phyloP scores from a whole-genome alignment of 805 yeast species.

The Candida mattraensis region DNA sequence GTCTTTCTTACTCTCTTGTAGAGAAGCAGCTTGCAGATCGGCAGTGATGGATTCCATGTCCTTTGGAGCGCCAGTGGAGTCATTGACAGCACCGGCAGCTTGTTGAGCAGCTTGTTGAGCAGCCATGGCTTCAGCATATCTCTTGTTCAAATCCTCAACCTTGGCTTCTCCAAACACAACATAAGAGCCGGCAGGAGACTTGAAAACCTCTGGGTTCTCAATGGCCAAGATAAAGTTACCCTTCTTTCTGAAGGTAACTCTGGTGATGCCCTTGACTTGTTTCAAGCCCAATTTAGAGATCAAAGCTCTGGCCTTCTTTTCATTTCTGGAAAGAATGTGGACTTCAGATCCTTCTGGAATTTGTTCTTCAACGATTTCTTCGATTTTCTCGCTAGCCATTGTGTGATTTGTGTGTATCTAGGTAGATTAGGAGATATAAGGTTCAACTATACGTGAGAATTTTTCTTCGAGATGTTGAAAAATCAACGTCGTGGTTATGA shows the following conservation, averaged over 20 bases:
- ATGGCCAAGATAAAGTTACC: constrained; percentile 90
- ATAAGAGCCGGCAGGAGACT: constrained; percentile 89
- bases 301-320: constrained; percentile 91
- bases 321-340: constrained; percentile 81
- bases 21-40: constrained; percentile 67
- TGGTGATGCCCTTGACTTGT: constrained; percentile 86
- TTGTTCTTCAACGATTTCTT: constrained; percentile 38
- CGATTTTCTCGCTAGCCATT: constrained; percentile 28
- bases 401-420: constrained; percentile 1
- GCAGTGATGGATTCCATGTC: constrained; percentile 80
- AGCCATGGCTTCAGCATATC: constrained; percentile 81
- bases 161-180: constrained; percentile 98
- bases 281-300: constrained; percentile 86
- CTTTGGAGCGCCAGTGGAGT: constrained; percentile 43
- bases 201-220: constrained; percentile 93
- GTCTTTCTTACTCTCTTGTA: constrained; percentile 40
- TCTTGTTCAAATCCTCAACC: constrained; percentile 89
- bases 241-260: constrained; percentile 94
- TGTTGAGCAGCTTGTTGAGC: constrained; percentile 64
- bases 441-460: constrained; percentile 5
- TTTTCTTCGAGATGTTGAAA: constrained; percentile 10
- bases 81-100: constrained; percentile 41
- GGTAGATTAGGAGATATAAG: neutral
- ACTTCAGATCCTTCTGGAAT: constrained; percentile 85
- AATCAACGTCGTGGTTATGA: constrained; percentile 13